Conservation (phyloP, 371 early-diverging fungal species). For the Mucor irregularis region DNA sequence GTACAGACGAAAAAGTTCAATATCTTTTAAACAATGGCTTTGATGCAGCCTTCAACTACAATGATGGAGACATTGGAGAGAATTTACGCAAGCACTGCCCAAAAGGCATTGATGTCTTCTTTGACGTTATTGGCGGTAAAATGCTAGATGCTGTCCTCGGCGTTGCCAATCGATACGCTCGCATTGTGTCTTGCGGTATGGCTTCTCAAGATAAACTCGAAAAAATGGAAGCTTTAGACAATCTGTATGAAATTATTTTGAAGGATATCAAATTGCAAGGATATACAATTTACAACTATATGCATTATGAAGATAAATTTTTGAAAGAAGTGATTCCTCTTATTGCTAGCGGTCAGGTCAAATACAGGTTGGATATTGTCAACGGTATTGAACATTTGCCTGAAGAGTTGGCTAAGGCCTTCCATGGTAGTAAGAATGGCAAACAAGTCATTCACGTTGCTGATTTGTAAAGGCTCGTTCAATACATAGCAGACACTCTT, state of each 20-base stretch:
- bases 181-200: constrained; percentile 64
- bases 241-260: constrained; percentile 25
- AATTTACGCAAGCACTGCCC: constrained; percentile 54
- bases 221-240: constrained; percentile 28
- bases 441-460: constrained; percentile 77
- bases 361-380: constrained; percentile 61
- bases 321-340: constrained; percentile 58
- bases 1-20: constrained; percentile 76
- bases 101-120: constrained; percentile 75
- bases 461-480: constrained; percentile 18
- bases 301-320: constrained; percentile 55
- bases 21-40: constrained; percentile 64
- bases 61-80: constrained; percentile 51
- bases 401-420: constrained; percentile 67
- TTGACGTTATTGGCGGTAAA: constrained; percentile 71
- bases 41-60: constrained; percentile 85
- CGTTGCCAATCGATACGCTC: constrained; percentile 52
- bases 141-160: constrained; percentile 63
- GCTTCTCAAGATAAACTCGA: constrained; percentile 67
- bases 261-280: constrained; percentile 64
- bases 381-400: constrained; percentile 83
- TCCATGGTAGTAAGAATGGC: constrained; percentile 80
- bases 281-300: constrained; percentile 59
- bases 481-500: no score
- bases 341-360: constrained; percentile 66